Conservation (phyloP, 768 basidiomycete species). For the Pleurotus djamor region DNA sequence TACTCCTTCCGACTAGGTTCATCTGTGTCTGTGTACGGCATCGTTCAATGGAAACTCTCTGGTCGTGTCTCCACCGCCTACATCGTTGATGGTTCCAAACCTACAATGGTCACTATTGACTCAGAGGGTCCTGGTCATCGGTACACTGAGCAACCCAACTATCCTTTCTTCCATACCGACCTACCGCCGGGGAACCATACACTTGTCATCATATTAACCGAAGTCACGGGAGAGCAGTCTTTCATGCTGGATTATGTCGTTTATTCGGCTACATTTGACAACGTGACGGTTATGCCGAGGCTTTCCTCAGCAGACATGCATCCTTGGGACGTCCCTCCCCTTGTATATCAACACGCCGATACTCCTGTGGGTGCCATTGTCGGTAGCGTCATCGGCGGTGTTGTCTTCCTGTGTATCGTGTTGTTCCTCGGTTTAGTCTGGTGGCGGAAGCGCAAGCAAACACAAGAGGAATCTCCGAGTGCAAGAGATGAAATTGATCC, state of each 20-base stretch:
- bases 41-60: slow-evolving; percentile 23
- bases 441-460: neutral
- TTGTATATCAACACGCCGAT: neutral
- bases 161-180: slow-evolving; percentile 31
- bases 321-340: neutral
- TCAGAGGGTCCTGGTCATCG: slow-evolving; percentile 19
- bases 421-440: neutral
- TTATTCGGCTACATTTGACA: slow-evolving; percentile 32
- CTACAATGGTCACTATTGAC: slow-evolving; percentile 6
- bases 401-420: slow-evolving; percentile 5
- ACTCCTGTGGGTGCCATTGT: slow-evolving; percentile 9
- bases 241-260: slow-evolving; percentile 37
- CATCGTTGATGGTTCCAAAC: slow-evolving; percentile 30
- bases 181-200: slow-evolving; percentile 32
- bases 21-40: slow-evolving; percentile 33
- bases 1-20: slow-evolving; percentile 22
- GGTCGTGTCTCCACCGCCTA: slow-evolving; percentile 32
- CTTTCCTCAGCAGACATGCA: slow-evolving; percentile 6
- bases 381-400: slow-evolving; percentile 16
- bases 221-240: slow-evolving; percentile 25
- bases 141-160: slow-evolving; percentile 24
- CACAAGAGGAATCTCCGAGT: neutral
- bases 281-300: slow-evolving; percentile 15
- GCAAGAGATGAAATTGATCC: neutral
- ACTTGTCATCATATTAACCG: slow-evolving; percentile 32